These are phyloP conservation scores for Tetraselmis striata DNA, from an alignment of 139 green algal genomes.

Conservation along the genomic window DNA sequence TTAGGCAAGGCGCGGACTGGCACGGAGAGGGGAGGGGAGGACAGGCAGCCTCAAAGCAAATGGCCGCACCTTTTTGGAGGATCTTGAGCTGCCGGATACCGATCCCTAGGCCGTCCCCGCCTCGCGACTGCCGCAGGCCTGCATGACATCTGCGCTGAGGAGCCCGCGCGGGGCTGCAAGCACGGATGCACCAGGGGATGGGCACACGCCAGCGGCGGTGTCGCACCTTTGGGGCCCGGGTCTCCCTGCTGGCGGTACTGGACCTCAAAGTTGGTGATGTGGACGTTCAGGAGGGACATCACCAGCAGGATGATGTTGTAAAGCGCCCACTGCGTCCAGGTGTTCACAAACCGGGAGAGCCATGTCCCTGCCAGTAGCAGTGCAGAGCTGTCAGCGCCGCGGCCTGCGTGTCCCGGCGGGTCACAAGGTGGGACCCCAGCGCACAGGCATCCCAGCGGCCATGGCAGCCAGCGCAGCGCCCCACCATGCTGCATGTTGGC, in stretches of 20 bases:
- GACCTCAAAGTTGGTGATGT: background rate
- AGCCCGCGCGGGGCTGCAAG: too few relatives aligned
- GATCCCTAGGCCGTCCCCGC: background rate
- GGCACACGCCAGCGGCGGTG: too few relatives aligned
- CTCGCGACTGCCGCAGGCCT: background rate
- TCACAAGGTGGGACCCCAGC: too few relatives aligned
- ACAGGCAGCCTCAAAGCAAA: too few relatives aligned
- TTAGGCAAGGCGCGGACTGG: too few relatives aligned
- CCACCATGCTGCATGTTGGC: background rate
- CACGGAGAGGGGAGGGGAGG: too few relatives aligned
- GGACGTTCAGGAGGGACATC: background rate
- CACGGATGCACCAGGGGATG: too few relatives aligned
- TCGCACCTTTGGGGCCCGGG: background rate
- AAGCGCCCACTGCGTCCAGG: background rate
- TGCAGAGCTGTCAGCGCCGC: too few relatives aligned
- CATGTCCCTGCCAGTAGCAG: background rate
- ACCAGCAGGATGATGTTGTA: background rate
- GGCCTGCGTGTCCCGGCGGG: too few relatives aligned
- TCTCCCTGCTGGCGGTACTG: background rate
- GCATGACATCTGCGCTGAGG: too few relatives aligned
- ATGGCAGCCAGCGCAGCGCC: too few relatives aligned
- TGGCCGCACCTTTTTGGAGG: background rate
- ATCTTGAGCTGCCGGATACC: background rate
- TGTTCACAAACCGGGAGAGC: background rate
- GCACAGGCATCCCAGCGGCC: too few relatives aligned